Evolutionary conservation across 805 yeast genomes (phyloP).

Genomic region (Scheffersomyces amazonensis): DNA sequence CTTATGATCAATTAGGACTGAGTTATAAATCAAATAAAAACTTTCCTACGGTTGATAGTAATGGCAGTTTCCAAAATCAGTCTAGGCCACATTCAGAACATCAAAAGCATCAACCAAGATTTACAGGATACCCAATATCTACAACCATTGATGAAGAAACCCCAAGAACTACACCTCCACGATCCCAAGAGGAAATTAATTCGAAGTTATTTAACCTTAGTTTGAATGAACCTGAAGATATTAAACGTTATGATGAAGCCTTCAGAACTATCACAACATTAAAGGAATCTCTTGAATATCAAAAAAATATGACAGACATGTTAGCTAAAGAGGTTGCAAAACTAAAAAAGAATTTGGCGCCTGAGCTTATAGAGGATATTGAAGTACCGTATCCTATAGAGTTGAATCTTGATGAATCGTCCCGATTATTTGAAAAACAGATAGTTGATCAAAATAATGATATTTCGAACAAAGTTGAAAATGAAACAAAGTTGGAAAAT

Average conservation of each 20-base stretch:
- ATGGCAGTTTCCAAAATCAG: not conserved
- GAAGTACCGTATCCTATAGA: not conserved
- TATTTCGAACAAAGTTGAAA: not conserved
- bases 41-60: not conserved
- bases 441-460: not conserved
- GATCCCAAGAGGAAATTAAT: conserved; percentile 18
- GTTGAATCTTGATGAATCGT: not conserved
- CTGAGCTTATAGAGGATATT: conserved; percentile 1
- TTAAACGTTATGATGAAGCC: not conserved
- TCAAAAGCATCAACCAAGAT: not conserved
- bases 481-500: not conserved
- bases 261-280: not conserved
- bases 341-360: not conserved
- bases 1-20: too few relatives aligned
- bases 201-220: conserved; percentile 3
- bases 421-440: not conserved
- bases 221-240: conserved; percentile 12
- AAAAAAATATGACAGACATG: not conserved
- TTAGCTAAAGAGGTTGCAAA: not conserved
- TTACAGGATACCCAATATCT: too few relatives aligned
- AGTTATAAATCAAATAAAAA: not conserved
- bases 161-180: conserved; percentile 34
- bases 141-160: conserved; percentile 12
- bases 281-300: not conserved
- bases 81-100: too few relatives aligned